These are phyloP conservation scores for Furcasterigmium sp. DNA, from an alignment of 2,329 filamentous ascomycete genomes.

Conservation along the genomic window DNA sequence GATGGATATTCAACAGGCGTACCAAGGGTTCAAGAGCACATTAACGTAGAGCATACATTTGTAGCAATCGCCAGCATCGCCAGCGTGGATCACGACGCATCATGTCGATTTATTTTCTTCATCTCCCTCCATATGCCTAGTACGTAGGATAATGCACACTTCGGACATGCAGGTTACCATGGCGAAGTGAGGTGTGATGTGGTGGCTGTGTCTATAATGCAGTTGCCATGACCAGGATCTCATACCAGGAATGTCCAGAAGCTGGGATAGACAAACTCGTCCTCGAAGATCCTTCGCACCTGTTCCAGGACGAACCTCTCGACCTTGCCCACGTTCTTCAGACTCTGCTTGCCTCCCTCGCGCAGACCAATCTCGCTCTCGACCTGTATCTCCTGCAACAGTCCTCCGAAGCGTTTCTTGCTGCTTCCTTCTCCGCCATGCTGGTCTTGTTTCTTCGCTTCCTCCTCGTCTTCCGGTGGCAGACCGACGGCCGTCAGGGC, in stretches of 20 bases:
- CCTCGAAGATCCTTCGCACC: constrained; percentile 94
- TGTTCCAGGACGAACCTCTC: constrained; percentile 96
- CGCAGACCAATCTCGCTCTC: constrained; percentile 96
- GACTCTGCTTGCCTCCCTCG: constrained; percentile 84
- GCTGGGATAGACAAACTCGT: constrained; percentile 96
- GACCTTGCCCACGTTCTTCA: constrained; percentile 98
- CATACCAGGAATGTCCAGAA: constrained; percentile 92
- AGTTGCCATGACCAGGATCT: background rate
- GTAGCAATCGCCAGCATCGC: too few species aligned
- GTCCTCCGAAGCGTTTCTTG: constrained; percentile 54
- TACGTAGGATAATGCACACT: too few species aligned
- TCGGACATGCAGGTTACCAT: too few species aligned
- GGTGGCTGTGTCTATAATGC: too few species aligned
- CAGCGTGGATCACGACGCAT: too few species aligned
- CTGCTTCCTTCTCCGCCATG: constrained; percentile 16
- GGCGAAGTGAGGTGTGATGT: too few species aligned
- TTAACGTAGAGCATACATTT: constrained; percentile 41
- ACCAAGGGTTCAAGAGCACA: constrained; percentile 85
- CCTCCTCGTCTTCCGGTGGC: constrained; percentile 8
- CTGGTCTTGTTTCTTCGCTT: constrained; percentile 13
- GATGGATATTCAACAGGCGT: constrained; percentile 90
- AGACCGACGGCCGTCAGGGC: constrained; percentile 63
- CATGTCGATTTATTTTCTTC: too few species aligned
- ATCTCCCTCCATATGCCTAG: too few species aligned
- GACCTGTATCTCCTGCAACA: constrained; percentile 89